Evolutionary conservation across 2,329 filamentous ascomycete species (phyloP), one percentile per base, ranked within the genome.

Genomic region (Apiospora hydei): DNA sequence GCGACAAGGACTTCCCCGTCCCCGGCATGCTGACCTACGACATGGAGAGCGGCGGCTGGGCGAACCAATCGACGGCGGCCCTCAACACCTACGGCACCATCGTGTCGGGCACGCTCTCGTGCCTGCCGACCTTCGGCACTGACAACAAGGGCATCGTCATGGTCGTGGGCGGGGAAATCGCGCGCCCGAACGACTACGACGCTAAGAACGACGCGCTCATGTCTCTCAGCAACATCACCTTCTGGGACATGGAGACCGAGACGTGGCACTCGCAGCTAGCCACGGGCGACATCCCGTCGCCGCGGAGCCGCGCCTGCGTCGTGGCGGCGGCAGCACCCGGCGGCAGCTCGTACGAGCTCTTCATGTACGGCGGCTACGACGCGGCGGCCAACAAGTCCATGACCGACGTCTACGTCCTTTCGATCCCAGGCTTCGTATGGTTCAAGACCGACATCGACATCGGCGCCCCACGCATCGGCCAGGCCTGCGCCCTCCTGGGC

Each of bases 341-440:
- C 26, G 53, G 16, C 16, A 51, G 51, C 4, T 71, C 69, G n/a
- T 53, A 68, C 69, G 71, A 72, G 49, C 49, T 72, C 30, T 72
- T 72, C 38, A 26, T 72, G n/a, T 70, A 51, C 47, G 71, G 71
- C 21, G 71, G 71, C 16, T 53, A 70, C 69, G 71, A 72, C 69
- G 61, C 18, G 10, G 26, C 21, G 8, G 46, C 46, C 53, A 38
- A 46, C 44, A 26, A 5, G 18, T 61, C 53, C 69, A 61, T 71
- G 18, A 41, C 44, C 6, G 71, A 70, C 30, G 46, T 72, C 41
- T 72, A 72, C 61, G 71, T 72, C 14, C 41, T 72, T 14, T 72
- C 71, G 18, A 10, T 72, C n/a, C 71, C 71, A 11, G 71, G 69
- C 34, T 72, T 72, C 69, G 71, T 72, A n/a, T 72, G 71, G 71